phyloP scores from a whole-genome alignment of 2,329 filamentous ascomycete species.

The Whalleya microplaca region DNA sequence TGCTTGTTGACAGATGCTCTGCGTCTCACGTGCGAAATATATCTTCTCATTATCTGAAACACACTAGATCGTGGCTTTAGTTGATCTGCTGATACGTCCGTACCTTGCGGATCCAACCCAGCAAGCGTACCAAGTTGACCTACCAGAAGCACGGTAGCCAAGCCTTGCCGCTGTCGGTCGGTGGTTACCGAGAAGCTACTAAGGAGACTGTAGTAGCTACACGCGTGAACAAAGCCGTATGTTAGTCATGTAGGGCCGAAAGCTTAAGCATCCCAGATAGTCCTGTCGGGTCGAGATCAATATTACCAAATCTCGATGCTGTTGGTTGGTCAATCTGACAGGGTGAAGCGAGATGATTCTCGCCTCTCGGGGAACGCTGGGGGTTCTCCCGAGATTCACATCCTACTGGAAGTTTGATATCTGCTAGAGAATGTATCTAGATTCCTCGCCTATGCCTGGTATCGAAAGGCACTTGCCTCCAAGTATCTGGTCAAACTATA shows the following conservation, averaged over 20 bases:
- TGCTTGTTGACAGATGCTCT: slow-evolving; percentile 23
- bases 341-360: slow-evolving; percentile 7
- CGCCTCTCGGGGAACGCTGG: background rate
- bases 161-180: slow-evolving; percentile 32
- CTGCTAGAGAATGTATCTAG: background rate
- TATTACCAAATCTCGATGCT: slow-evolving; percentile 2
- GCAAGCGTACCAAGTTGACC: slow-evolving; percentile 21
- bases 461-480: background rate
- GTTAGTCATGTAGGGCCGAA: slow-evolving; percentile 35
- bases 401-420: background rate
- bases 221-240: slow-evolving; percentile 13
- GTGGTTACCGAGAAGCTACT: slow-evolving; percentile 32
- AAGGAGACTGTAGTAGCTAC: slow-evolving; percentile 13
- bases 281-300: slow-evolving; percentile 8
- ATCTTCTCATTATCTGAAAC: slow-evolving; percentile 26
- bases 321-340: slow-evolving; percentile 2
- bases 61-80: slow-evolving; percentile 34
- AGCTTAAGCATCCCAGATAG: slow-evolving; percentile 14
- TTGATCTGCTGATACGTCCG: slow-evolving; percentile 36
- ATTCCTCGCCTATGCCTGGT: slow-evolving; percentile 2
- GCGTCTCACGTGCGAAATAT: slow-evolving; percentile 22
- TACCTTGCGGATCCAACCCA: slow-evolving; percentile 35
- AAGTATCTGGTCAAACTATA: slow-evolving; percentile 1
- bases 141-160: slow-evolving; percentile 24
- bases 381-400: background rate